Evolutionary conservation across 2,329 filamentous ascomycete species (phyloP).

Genomic region (Aspergillus eucalypticola): DNA sequence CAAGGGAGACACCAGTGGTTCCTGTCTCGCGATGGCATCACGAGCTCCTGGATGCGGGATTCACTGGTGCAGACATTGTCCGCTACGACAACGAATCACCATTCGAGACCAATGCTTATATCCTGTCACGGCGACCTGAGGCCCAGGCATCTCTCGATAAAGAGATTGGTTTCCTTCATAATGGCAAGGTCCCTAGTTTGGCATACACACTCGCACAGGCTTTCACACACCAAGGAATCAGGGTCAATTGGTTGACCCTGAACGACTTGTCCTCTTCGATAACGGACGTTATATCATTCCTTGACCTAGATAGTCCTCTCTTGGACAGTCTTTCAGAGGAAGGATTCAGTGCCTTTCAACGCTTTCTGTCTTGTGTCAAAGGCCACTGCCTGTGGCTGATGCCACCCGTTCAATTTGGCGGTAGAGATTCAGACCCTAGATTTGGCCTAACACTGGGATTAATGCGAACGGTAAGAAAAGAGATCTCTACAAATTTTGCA

Average conservation of each 20-base stretch:
- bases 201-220: not conserved
- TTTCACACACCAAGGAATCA: not conserved
- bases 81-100: conserved; percentile 8
- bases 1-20: conserved; percentile 23
- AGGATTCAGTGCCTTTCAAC: conserved; percentile 4
- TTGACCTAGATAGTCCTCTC: conserved; percentile 17
- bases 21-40: conserved; percentile 18
- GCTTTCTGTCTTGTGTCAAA: not conserved
- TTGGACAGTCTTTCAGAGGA: conserved; percentile 10
- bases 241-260: conserved; percentile 9
- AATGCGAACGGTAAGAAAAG: too few species aligned
- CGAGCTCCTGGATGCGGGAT: conserved; percentile 22
- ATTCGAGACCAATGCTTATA: too few species aligned
- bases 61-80: conserved; percentile 18
- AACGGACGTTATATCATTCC: conserved; percentile 12
- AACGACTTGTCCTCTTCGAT: not conserved
- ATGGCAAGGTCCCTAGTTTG: not conserved
- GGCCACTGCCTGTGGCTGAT: conserved; percentile 14
- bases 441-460: too few species aligned
- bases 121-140: too few species aligned
- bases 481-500: too few species aligned
- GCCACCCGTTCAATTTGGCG: conserved; percentile 4
- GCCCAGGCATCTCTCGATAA: not conserved
- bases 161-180: not conserved
- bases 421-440: too few species aligned